Conservation (phyloP, 1,284 basidiomycete species). For the Leccinum solheimii region DNA sequence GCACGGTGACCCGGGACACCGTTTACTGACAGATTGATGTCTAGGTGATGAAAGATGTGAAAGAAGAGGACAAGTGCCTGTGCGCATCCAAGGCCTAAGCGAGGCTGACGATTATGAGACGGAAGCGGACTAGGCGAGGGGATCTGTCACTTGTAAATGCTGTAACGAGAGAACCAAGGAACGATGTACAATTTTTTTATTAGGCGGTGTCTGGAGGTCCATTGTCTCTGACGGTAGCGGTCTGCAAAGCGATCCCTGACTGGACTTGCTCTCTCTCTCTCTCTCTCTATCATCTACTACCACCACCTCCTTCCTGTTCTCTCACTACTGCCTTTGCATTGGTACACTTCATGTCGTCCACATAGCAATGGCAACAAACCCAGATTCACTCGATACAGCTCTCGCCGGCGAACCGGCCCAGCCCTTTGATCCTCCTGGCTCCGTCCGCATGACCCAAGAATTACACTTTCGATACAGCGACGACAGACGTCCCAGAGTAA, state of each 20-base stretch:
- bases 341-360: constrained; percentile 29
- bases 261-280: constrained; percentile 5
- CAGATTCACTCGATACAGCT: constrained; percentile 25
- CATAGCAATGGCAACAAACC: constrained; percentile 27
- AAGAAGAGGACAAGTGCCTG: constrained; percentile 66
- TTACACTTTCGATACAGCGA: constrained; percentile 40
- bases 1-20: constrained; percentile 24
- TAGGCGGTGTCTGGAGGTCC: constrained; percentile 35
- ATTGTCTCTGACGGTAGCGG: constrained; percentile 2
- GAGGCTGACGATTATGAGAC: constrained; percentile 1
- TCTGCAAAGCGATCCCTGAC: constrained; percentile 14
- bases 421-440: constrained; percentile 46
- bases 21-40: constrained; percentile 52
- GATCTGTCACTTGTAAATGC: constrained; percentile 10
- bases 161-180: constrained; percentile 21
- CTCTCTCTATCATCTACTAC: constrained; percentile 17
- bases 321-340: constrained; percentile 1
- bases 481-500: constrained; percentile 57
- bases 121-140: constrained; percentile 7
- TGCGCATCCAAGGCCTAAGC: constrained; percentile 41
- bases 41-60: constrained; percentile 43
- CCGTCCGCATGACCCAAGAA: constrained; percentile 63
- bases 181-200: constrained; percentile 18
- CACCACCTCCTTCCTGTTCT: constrained; percentile 15
- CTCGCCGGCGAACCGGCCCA: constrained; percentile 28